A percentile compares a stretch with the other conserved stretches of the same genome.
Conservation (phyloP, 1,139 yeast species). For the Pichia sp. region DNA sequence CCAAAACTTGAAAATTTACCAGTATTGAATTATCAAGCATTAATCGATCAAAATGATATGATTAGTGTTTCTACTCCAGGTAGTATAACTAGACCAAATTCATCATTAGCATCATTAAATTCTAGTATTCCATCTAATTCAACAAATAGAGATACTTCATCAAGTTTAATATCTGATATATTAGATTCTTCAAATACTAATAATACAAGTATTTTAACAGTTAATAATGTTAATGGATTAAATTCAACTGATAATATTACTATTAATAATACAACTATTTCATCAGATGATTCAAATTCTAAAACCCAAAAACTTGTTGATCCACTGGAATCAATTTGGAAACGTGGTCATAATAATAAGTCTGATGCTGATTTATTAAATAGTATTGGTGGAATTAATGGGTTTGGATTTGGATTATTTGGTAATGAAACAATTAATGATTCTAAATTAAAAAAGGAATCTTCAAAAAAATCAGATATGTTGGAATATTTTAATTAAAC, state of each 20-base stretch:
- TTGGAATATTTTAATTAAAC: no score
- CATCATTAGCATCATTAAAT: constrained; percentile 10
- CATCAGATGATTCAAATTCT: neutral
- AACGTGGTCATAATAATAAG: constrained; percentile 9
- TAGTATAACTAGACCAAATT: constrained; percentile 9
- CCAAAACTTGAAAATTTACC: constrained; percentile 4
- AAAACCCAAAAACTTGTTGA: constrained; percentile 7
- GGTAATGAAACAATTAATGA: neutral
- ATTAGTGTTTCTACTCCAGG: constrained; percentile 6
- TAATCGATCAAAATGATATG: constrained; percentile 6
- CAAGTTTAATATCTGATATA: no score
- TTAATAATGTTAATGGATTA: neutral
- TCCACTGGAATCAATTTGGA: constrained; percentile 18
- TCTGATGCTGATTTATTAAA: neutral
- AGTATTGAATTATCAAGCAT: constrained; percentile 7
- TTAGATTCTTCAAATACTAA: neutral
- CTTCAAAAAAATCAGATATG: no score
- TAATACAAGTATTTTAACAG: neutral
- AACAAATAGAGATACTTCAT: constrained; percentile 6
- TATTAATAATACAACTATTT: neutral
- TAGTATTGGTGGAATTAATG: neutral
- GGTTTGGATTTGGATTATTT: neutral
- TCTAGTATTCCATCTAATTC: constrained; percentile 7
- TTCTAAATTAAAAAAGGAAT: no score
- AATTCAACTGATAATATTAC: no score